Conservation (phyloP, 352 stramenopile species). For the Pythium monospermum region DNA sequence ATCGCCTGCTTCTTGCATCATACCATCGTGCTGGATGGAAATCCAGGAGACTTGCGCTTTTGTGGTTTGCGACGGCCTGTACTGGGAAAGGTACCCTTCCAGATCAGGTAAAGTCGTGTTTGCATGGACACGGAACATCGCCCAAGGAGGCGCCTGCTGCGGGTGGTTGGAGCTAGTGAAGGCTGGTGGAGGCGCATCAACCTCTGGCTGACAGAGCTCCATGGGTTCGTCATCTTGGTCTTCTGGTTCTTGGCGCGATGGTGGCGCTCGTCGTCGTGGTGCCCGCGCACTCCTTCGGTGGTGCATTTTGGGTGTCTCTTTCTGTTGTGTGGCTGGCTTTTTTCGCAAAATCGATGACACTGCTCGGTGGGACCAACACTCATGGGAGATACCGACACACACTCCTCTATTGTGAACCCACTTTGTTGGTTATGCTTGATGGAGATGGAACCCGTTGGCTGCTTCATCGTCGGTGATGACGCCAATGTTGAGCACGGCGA, state of each 20-base stretch:
- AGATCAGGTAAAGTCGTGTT: neutral
- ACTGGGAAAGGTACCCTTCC: neutral
- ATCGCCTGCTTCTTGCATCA: neutral
- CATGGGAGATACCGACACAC: too few relatives aligned
- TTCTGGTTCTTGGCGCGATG: too few relatives aligned
- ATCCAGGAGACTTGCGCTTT: slow-evolving; percentile 4
- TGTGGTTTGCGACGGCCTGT: neutral
- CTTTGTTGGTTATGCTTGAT: too few relatives aligned
- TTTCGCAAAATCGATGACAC: too few relatives aligned
- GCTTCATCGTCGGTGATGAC: slow-evolving; percentile 13
- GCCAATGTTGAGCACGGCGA: slow-evolving; percentile 10
- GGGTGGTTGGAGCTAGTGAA: too few relatives aligned
- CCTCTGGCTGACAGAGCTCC: neutral
- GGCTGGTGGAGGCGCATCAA: too few relatives aligned
- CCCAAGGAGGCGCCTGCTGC: neutral
- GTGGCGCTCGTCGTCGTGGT: too few relatives aligned
- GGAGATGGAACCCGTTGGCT: neutral
- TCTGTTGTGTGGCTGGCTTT: too few relatives aligned
- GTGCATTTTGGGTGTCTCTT: too few relatives aligned
- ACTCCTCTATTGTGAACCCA: too few relatives aligned
- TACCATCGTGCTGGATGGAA: neutral
- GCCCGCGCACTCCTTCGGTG: too few relatives aligned
- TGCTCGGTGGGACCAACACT: too few relatives aligned
- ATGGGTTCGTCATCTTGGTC: slow-evolving; percentile 3
- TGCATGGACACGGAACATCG: neutral